A percentile compares a stretch with the other conserved stretches of the same genome.
Evolutionary conservation across 768 basidiomycete species (phyloP).

Genomic region (Pleurotus salmoneostramineus): DNA sequence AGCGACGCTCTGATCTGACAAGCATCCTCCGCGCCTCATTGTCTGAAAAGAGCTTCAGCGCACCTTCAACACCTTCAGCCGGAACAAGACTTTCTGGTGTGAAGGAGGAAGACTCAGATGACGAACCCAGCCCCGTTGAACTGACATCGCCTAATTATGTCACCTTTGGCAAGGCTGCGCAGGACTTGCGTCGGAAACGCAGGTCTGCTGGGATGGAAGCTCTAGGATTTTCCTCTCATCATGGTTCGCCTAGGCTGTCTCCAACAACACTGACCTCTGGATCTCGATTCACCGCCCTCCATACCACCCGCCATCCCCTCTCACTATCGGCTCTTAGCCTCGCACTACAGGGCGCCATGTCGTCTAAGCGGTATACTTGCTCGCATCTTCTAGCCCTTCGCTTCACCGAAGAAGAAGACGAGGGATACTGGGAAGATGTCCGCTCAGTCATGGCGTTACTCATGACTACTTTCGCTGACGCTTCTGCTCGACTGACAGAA

Average conservation of each 20-base stretch:
- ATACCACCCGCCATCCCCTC: slow-evolving; percentile 59
- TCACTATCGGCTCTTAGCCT: slow-evolving; percentile 60
- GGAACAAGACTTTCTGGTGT: slow-evolving; percentile 15
- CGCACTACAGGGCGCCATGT: slow-evolving; percentile 61
- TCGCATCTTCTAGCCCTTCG: slow-evolving; percentile 77
- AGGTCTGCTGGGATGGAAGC: slow-evolving; percentile 45
- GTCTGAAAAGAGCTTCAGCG: slow-evolving; percentile 29
- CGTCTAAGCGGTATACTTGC: slow-evolving; percentile 73
- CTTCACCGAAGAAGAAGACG: slow-evolving; percentile 68
- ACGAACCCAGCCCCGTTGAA: slow-evolving; percentile 10
- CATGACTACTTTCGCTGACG: slow-evolving; percentile 63
- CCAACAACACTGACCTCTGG: slow-evolving; percentile 34
- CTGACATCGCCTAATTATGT: slow-evolving; percentile 14
- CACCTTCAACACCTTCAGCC: slow-evolving; percentile 28
- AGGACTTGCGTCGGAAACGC: slow-evolving; percentile 55
- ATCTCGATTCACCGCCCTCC: slow-evolving; percentile 68
- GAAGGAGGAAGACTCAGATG: slow-evolving; percentile 29
- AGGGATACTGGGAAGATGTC: slow-evolving; percentile 83
- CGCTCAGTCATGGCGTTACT: slow-evolving; percentile 69
- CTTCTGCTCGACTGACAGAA: slow-evolving; percentile 55
- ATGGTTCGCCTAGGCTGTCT: slow-evolving; percentile 25
- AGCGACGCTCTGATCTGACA: slow-evolving; percentile 52
- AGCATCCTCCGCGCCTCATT: slow-evolving; percentile 33
- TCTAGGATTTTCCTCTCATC: slow-evolving; percentile 35
- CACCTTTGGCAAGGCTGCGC: slow-evolving; percentile 59